Conservation (phyloP, 1,284 basidiomycete species). For the Malassezia obtusa region DNA sequence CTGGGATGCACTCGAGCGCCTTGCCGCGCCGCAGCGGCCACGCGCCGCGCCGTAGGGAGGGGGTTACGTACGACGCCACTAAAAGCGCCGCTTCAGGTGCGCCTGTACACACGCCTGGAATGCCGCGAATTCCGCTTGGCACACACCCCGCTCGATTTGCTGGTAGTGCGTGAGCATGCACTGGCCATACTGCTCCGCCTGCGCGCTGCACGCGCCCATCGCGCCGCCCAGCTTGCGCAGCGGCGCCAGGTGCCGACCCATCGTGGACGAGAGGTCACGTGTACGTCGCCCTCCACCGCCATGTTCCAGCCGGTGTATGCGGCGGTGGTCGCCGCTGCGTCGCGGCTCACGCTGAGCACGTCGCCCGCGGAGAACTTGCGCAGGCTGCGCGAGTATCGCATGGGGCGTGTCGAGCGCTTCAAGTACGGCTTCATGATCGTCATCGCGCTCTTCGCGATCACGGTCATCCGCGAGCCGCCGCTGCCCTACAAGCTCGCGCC, state of each 20-base stretch:
- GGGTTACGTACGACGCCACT: no score
- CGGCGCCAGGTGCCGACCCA: constrained; percentile 7
- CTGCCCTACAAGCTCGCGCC: constrained; percentile 71
- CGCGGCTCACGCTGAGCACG: constrained; percentile 36
- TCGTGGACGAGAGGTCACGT: constrained; percentile 2
- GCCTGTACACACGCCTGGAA: constrained; percentile 64
- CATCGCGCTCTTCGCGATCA: constrained; percentile 62
- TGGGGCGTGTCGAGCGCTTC: constrained; percentile 29
- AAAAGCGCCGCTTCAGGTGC: not conserved
- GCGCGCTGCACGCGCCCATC: constrained; percentile 20
- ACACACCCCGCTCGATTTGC: constrained; percentile 64
- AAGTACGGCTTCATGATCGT: constrained; percentile 37
- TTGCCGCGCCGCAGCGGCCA: not conserved
- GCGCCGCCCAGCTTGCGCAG: not conserved
- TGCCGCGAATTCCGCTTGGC: constrained; percentile 63
- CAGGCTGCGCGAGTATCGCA: constrained; percentile 29
- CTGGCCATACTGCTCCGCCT: constrained; percentile 65
- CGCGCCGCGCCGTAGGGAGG: no score
- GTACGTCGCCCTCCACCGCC: not conserved
- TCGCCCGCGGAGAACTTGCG: constrained; percentile 32
- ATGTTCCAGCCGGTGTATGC: not conserved
- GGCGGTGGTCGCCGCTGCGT: constrained; percentile 22
- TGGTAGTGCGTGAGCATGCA: constrained; percentile 65
- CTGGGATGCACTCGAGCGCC: not conserved
- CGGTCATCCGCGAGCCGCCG: constrained; percentile 61